Evolutionary conservation across 176 grass and related monocot species (phyloP), one percentile per base, ranked within the genome.

Genomic region (Paspalum vaginatum): DNA sequence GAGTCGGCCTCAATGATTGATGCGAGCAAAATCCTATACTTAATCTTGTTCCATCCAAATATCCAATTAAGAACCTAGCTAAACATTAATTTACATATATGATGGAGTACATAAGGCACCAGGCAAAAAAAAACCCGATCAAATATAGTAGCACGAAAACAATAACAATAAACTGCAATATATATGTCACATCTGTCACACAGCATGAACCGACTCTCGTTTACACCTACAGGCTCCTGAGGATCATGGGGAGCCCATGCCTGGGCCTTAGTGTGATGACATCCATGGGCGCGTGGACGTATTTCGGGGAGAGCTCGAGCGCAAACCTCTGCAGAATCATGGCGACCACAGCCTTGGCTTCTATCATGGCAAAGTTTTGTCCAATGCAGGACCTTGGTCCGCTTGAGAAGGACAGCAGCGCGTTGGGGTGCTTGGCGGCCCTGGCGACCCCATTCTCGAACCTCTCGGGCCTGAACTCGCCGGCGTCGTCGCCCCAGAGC

Each of bases 371-470:
- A 17, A 93, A 90, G 73, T 83, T 93, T 74, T 93, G 91, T 2
- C 91, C 74, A 2, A 94, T 83, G 82, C 91, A 94, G 1, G 56
- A 71, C 56, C 91, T 78, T 0, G 88, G 91, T 1, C 85, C 91
- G 0, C 65, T 67, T 0, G 88, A 87, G 54, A 94, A 94, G 0
- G 91, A 65, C 10, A 91, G 51, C 27, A 90, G 15, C 1, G 78
- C 81, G 6, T 79, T 87, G 16, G 91, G 78, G 49, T 87, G 61
- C 26, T 90, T 85, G 2, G 87, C 72, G 0, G 91, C 87, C 37
- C 40, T 86, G 0, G 49, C 42, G 4, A 86, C 70, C 6, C 88
- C 85, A 9, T 90, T 85, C 55, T 78, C 62, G 13, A 91, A 91
- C 46, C 85, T 85, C 6, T 65, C 50, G 0, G 85, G 88, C 49